These are phyloP conservation scores for Thelonectria discophora DNA, from an alignment of 2,329 filamentous ascomycete genomes.

Conservation along the genomic window DNA sequence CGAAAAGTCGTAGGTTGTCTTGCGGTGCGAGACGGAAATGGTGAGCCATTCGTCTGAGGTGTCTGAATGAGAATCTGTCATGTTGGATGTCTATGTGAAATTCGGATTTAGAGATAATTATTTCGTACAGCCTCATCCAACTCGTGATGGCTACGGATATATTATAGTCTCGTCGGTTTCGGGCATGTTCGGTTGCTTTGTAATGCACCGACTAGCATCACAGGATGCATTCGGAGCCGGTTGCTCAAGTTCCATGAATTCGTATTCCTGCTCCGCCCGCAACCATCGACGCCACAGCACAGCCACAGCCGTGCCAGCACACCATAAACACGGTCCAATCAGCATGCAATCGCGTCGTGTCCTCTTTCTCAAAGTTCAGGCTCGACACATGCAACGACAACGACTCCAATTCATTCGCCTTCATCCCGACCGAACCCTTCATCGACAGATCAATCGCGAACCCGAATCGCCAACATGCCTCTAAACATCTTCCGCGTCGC, in stretches of 20 bases:
- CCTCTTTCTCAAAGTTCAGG: slow-evolving; percentile 41
- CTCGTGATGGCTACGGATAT: slow-evolving; percentile 20
- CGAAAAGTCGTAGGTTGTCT: slow-evolving; percentile 54
- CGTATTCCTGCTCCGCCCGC: no score
- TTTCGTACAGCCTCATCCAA: background rate
- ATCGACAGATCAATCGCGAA: slow-evolving; percentile 7
- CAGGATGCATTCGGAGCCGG: no score
- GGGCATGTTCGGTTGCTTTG: slow-evolving; percentile 51
- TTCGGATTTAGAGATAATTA: slow-evolving; percentile 14
- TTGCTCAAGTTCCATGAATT: no score
- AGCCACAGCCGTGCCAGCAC: slow-evolving; percentile 21
- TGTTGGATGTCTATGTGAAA: slow-evolving; percentile 12
- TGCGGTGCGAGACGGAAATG: slow-evolving; percentile 58
- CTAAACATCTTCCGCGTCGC: slow-evolving; percentile 68
- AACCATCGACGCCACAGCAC: slow-evolving; percentile 12
- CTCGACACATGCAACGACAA: slow-evolving; percentile 15
- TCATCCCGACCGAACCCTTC: slow-evolving; percentile 2
- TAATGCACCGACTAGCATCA: slow-evolving; percentile 46
- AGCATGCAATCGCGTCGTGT: slow-evolving; percentile 46
- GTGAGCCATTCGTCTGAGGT: slow-evolving; percentile 47
- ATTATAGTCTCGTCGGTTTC: slow-evolving; percentile 21
- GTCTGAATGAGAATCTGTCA: slow-evolving; percentile 31
- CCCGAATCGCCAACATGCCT: slow-evolving; percentile 50
- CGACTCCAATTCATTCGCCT: background rate
- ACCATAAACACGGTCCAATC: slow-evolving; percentile 40